Evolutionary conservation across 352 stramenopile species (phyloP).

Genomic region (Phytophthora pinifolia): DNA sequence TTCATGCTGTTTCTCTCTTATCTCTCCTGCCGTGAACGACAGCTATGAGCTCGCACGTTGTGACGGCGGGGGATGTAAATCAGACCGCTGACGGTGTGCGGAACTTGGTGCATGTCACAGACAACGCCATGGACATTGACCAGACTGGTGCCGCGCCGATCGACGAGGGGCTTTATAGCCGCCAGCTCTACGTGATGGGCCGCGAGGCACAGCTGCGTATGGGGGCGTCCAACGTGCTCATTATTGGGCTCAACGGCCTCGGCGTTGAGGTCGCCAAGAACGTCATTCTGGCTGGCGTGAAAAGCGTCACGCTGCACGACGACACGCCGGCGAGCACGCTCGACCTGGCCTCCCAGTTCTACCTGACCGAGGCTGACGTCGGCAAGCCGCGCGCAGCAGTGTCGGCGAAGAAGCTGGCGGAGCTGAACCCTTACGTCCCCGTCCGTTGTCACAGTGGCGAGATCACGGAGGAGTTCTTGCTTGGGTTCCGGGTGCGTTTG

Average conservation of each 20-base stretch:
- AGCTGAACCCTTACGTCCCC: conserved; percentile 97
- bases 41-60: conserved; percentile 61
- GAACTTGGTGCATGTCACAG: conserved; percentile 70
- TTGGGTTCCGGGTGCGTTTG: conserved; percentile 63
- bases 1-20: conserved; percentile 23
- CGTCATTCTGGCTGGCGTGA: conserved; percentile 96
- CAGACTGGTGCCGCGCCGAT: conserved; percentile 48
- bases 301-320: conserved; percentile 96
- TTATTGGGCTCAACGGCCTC: conserved; percentile 95
- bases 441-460: conserved; percentile 65
- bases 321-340: conserved; percentile 74
- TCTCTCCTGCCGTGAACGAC: conserved; percentile 5
- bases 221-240: conserved; percentile 93
- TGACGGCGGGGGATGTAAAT: conserved; percentile 71
- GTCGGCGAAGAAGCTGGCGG: conserved; percentile 89
- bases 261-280: conserved; percentile 99
- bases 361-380: conserved; percentile 90
- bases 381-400: conserved; percentile 83
- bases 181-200: conserved; percentile 99
- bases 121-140: conserved; percentile 70
- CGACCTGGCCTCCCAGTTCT: conserved; percentile 97
- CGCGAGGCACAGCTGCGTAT: conserved; percentile 98
- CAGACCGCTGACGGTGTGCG: conserved; percentile 74
- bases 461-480: conserved; percentile 72
- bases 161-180: conserved; percentile 88